A percentile compares a stretch with the other conserved stretches of the same genome.
These are phyloP conservation scores for Amanita polypyramis DNA, from an alignment of 768 basidiomycete genomes.

Conservation along the genomic window DNA sequence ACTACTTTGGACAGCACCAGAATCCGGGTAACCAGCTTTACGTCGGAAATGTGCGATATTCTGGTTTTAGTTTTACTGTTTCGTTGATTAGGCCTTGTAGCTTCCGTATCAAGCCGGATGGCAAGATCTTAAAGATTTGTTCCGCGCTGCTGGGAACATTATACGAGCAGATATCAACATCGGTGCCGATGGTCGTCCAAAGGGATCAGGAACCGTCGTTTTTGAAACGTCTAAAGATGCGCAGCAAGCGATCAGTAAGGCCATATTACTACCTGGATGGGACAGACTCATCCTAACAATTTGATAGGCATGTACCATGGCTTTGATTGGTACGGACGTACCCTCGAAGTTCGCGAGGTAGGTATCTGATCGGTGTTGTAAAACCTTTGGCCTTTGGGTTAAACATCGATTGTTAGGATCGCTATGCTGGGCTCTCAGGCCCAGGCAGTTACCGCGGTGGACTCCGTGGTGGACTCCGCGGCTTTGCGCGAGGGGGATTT, in stretches of 20 bases:
- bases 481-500: slow-evolving; percentile 23
- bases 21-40: slow-evolving; percentile 91
- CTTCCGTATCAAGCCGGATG: slow-evolving; percentile 95
- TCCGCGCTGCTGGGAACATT: slow-evolving; percentile 92
- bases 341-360: slow-evolving; percentile 93
- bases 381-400: not conserved
- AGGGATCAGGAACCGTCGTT: slow-evolving; percentile 96
- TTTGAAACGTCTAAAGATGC: slow-evolving; percentile 90
- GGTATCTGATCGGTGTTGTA: slow-evolving; percentile 10
- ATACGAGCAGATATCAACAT: slow-evolving; percentile 94
- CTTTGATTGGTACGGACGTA: slow-evolving; percentile 94
- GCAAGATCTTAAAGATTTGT: slow-evolving; percentile 97
- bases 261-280: not conserved
- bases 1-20: slow-evolving; percentile 45
- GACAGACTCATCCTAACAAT: slow-evolving; percentile 2
- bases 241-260: slow-evolving; percentile 81
- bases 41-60: slow-evolving; percentile 69
- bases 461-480: slow-evolving; percentile 41
- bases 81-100: slow-evolving; percentile 28
- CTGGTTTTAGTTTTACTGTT: not conserved
- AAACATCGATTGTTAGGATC: slow-evolving; percentile 46
- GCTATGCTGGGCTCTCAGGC: slow-evolving; percentile 78
- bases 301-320: slow-evolving; percentile 86
- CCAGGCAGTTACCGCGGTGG: slow-evolving; percentile 55
- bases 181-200: slow-evolving; percentile 84